These are phyloP conservation scores for Chaetothyriales sp. DNA, from an alignment of 2,329 filamentous ascomycete genomes.

Conservation along the genomic window DNA sequence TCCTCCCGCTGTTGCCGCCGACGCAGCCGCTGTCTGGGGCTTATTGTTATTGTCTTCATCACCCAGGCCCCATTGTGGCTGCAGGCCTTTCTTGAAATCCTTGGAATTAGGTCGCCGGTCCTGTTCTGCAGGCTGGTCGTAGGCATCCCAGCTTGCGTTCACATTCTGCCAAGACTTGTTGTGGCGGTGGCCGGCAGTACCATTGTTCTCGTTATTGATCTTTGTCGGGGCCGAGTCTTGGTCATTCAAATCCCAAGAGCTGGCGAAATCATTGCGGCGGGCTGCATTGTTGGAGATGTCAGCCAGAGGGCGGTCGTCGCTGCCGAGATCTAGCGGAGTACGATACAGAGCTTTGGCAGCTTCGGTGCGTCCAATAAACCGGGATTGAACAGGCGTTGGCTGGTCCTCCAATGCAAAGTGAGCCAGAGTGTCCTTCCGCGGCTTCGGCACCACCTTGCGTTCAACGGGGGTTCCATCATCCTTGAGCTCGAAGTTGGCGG, in stretches of 20 bases:
- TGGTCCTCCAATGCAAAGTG: conserved; percentile 72
- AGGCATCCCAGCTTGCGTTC: conserved; percentile 41
- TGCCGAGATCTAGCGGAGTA: conserved; percentile 55
- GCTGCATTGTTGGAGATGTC: conserved; percentile 59
- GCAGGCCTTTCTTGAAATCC: conserved; percentile 10
- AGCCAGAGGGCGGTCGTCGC: conserved; percentile 42
- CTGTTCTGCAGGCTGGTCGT: conserved; percentile 24
- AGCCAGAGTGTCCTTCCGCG: conserved; percentile 62
- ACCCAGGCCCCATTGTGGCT: conserved; percentile 20
- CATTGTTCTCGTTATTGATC: conserved; percentile 26
- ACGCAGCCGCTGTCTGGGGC: background rate
- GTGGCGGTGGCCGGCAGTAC: conserved; percentile 39
- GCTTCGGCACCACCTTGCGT: conserved; percentile 25
- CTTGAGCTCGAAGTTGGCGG: conserved; percentile 68
- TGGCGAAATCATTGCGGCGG: conserved; percentile 59
- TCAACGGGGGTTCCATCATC: conserved; percentile 41
- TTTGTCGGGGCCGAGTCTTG: conserved; percentile 39
- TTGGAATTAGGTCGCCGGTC: conserved; percentile 11
- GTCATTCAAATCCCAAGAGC: conserved; percentile 65
- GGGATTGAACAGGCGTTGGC: conserved; percentile 33
- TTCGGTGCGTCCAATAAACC: conserved; percentile 20
- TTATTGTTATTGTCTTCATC: conserved; percentile 5
- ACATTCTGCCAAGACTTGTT: conserved; percentile 60
- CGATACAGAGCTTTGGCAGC: conserved; percentile 52
- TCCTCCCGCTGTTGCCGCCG: conserved; percentile 5